Conservation (phyloP, 495 filamentous ascomycete genomes). For the Penicillium cataractarum region DNA sequence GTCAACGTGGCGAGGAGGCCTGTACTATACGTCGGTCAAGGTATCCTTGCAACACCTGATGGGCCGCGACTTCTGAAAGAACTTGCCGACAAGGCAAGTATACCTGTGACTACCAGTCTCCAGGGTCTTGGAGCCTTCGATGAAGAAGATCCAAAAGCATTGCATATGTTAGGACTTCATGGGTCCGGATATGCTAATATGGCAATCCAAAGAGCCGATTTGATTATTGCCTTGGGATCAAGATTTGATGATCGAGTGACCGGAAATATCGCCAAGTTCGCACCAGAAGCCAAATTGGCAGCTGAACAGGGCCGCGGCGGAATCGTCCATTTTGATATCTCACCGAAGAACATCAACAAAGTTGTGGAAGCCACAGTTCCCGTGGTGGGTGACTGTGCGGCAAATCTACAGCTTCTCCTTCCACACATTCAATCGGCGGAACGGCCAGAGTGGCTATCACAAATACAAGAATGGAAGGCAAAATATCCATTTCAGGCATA, state of each 20-base stretch:
- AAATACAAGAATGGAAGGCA: slow-evolving; percentile 88
- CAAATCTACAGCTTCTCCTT: slow-evolving; percentile 73
- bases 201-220: slow-evolving; percentile 66
- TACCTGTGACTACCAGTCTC: slow-evolving; percentile 65
- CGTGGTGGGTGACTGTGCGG: slow-evolving; percentile 61
- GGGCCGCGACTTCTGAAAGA: slow-evolving; percentile 58
- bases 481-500: slow-evolving; percentile 66
- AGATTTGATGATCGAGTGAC: slow-evolving; percentile 68
- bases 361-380: slow-evolving; percentile 63
- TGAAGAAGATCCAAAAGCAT: slow-evolving; percentile 58
- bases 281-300: slow-evolving; percentile 59
- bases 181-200: slow-evolving; percentile 66
- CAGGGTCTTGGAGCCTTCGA: slow-evolving; percentile 69
- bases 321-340: slow-evolving; percentile 67
- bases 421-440: slow-evolving; percentile 67
- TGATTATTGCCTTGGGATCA: slow-evolving; percentile 64
- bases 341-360: slow-evolving; percentile 69
- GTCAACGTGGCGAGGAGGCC: slow-evolving; percentile 63
- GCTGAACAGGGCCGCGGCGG: slow-evolving; percentile 59
- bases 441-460: slow-evolving; percentile 81
- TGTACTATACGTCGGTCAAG: slow-evolving; percentile 63
- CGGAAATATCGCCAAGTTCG: slow-evolving; percentile 56
- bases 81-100: slow-evolving; percentile 58
- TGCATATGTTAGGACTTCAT: slow-evolving; percentile 69
- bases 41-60: slow-evolving; percentile 48